Percentiles rank a stretch among this genome's conserved stretches.
Evolutionary conservation across 305 asterid genomes (phyloP).

Genomic region (Fraxinus velutina): DNA sequence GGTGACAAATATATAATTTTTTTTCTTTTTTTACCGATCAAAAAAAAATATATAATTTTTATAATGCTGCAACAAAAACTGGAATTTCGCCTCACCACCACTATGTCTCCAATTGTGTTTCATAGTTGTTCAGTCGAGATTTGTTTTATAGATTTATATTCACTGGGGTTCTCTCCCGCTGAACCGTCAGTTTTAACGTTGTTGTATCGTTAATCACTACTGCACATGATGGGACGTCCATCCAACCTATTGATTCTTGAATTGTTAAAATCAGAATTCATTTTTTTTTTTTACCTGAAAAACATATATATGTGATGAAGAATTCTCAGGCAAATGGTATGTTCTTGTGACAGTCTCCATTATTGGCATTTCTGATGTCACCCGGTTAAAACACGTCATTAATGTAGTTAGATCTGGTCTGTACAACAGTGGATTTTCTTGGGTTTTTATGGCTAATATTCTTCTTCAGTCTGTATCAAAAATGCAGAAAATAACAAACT

Average conservation of each 20-base stretch:
- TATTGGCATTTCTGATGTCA: constrained; percentile 19
- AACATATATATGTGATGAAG: constrained; percentile 1
- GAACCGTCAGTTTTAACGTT: background rate
- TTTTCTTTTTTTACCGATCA: no score
- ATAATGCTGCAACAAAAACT: background rate
- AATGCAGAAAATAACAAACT: constrained; percentile 23
- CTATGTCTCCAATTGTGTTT: background rate
- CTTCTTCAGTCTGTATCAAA: constrained; percentile 8
- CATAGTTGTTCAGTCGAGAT: background rate
- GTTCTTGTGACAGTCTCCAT: constrained; percentile 15
- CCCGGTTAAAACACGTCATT: constrained; percentile 26
- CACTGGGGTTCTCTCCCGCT: background rate
- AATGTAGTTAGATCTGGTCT: constrained; percentile 25
- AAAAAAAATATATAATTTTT: no score
- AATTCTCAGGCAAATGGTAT: constrained; percentile 25
- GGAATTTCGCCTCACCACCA: background rate
- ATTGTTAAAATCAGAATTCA: background rate
- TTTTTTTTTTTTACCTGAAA: background rate
- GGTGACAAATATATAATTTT: no score
- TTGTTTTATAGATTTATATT: background rate
- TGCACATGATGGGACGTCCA: background rate
- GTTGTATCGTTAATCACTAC: background rate
- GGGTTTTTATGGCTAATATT: constrained; percentile 25
- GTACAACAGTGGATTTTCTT: constrained; percentile 24
- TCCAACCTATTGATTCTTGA: background rate